Evolutionary conservation across 768 basidiomycete genomes (phyloP).

Genomic region (Rickenella mellea): DNA sequence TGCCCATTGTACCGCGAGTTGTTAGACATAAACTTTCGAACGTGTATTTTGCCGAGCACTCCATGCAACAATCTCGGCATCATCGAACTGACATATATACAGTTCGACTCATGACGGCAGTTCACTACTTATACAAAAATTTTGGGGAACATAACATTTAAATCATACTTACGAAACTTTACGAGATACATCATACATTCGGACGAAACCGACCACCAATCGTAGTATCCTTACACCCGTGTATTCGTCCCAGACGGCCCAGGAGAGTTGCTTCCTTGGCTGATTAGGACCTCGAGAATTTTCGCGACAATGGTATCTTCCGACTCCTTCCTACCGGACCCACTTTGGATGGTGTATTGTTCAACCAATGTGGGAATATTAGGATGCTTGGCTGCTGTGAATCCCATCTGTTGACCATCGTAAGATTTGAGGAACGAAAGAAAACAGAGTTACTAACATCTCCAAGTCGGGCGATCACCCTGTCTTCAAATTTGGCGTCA

Average conservation of each 20-base stretch:
- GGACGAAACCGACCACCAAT: not conserved
- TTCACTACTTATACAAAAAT: constrained; percentile 1
- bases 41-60: no score
- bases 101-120: constrained; percentile 3
- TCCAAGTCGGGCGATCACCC: constrained; percentile 23
- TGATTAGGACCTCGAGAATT: constrained; percentile 48
- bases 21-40: no score
- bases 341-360: constrained; percentile 33
- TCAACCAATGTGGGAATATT: constrained; percentile 40
- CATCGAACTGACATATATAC: not conserved
- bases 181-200: not conserved
- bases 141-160: not conserved
- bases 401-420: constrained; percentile 53
- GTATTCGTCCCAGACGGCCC: constrained; percentile 26
- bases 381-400: constrained; percentile 48
- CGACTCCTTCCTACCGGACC: constrained; percentile 36
- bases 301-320: constrained; percentile 62
- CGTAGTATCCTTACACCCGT: constrained; percentile 17
- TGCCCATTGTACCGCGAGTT: no score
- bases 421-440: constrained; percentile 5
- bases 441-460: constrained; percentile 38
- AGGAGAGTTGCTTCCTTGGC: constrained; percentile 24
- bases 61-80: not conserved
- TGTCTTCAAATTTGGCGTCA: constrained; percentile 37
- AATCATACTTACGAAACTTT: not conserved